Evolutionary conservation across 768 basidiomycete species (phyloP).

Genomic region (Russula emetica): DNA sequence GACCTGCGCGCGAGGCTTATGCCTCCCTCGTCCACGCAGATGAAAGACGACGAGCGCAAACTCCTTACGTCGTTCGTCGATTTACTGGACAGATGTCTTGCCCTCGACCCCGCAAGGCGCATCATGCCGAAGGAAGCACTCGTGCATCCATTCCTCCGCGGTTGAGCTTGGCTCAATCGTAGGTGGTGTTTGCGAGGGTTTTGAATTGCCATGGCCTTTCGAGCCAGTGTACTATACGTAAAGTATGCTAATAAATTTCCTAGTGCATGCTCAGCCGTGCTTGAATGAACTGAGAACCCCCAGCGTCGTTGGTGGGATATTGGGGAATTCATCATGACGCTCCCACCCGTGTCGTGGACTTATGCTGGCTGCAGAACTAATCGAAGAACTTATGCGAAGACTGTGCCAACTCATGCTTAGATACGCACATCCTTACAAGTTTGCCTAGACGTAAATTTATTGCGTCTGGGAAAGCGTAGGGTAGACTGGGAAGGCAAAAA

Average conservation of each 20-base stretch:
- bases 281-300: not conserved
- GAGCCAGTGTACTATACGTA: slow-evolving; percentile 10
- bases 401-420: not conserved
- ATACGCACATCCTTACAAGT: not conserved
- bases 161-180: slow-evolving; percentile 34
- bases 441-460: not conserved
- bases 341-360: not conserved
- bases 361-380: not conserved
- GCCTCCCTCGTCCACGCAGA: slow-evolving; percentile 69
- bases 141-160: slow-evolving; percentile 78
- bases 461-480: not conserved
- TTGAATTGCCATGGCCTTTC: not conserved
- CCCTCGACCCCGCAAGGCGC: slow-evolving; percentile 79
- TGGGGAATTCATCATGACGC: not conserved
- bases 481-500: not conserved
- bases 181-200: not conserved
- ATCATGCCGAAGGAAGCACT: slow-evolving; percentile 90
- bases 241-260: slow-evolving; percentile 13
- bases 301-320: not conserved
- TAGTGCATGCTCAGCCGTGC: not conserved
- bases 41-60: slow-evolving; percentile 87
- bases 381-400: too few species aligned
- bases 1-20: slow-evolving; percentile 81
- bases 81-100: slow-evolving; percentile 84
- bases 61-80: slow-evolving; percentile 78